Conservation (phyloP, 495 filamentous ascomycete genomes). For the Pseudotulostoma volvatum region DNA sequence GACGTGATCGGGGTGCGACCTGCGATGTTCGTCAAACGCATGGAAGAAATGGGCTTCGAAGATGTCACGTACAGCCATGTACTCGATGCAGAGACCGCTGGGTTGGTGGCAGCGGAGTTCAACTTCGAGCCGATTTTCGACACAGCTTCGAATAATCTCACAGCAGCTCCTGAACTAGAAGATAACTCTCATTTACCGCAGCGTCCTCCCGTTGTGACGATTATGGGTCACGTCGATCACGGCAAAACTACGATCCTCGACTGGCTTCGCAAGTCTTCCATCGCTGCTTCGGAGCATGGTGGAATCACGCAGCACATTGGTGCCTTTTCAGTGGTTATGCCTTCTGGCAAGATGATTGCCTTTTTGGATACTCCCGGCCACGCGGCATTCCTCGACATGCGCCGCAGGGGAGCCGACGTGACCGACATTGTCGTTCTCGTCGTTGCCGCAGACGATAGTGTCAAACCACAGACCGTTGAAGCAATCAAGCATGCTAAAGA, state of each 20-base stretch:
- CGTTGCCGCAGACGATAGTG: conserved; percentile 92
- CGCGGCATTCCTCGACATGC: conserved; percentile 89
- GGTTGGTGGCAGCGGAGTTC: conserved; percentile 80
- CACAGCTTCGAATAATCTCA: conserved; percentile 48
- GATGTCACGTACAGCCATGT: conserved; percentile 63
- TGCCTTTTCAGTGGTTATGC: conserved; percentile 86
- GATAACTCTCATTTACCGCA: conserved; percentile 53
- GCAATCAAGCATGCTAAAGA: conserved; percentile 84
- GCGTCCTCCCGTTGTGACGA: conserved; percentile 89
- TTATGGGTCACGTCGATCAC: conserved; percentile 99
- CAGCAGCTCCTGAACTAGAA: conserved; percentile 48
- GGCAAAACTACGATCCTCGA: conserved; percentile 96
- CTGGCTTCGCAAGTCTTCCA: conserved; percentile 80
- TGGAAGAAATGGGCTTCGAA: conserved; percentile 71
- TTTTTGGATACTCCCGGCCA: conserved; percentile 98
- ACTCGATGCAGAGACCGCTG: conserved; percentile 77
- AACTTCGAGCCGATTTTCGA: conserved; percentile 86
- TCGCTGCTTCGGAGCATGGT: conserved; percentile 80
- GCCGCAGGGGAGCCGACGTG: conserved; percentile 84
- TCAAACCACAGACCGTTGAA: conserved; percentile 94
- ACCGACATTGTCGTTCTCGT: conserved; percentile 96
- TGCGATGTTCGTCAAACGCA: conserved; percentile 53
- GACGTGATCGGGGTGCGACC: conserved; percentile 53
- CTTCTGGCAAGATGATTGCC: conserved; percentile 72
- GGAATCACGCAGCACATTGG: conserved; percentile 99